Conservation (phyloP, 257 asterid species). For the Plantago ovata region DNA sequence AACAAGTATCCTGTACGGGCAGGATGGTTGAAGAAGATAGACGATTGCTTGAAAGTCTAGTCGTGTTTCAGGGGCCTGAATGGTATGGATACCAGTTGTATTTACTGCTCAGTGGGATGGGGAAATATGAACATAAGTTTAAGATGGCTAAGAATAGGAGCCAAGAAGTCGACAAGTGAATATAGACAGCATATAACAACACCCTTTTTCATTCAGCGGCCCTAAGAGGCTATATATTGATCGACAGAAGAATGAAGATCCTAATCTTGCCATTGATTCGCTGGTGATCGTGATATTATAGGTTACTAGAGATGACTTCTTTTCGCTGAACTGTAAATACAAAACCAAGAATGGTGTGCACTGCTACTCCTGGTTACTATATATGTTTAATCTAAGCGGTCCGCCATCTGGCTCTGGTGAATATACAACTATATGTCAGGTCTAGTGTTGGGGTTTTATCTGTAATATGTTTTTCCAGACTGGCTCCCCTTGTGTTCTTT, state of each 20-base stretch:
- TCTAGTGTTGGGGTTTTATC: constrained; percentile 17
- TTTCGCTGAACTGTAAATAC: constrained; percentile 50
- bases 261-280: constrained; percentile 33
- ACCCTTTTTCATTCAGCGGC: constrained; percentile 33
- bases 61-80: constrained; percentile 24
- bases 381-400: constrained; percentile 9
- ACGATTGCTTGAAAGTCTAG: constrained; percentile 31
- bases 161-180: constrained; percentile 34
- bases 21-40: constrained; percentile 28
- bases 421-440: constrained; percentile 14
- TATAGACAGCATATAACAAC: constrained; percentile 34
- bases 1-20: constrained; percentile 31
- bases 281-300: constrained; percentile 27
- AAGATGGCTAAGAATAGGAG: constrained; percentile 39
- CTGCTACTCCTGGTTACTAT: constrained; percentile 23
- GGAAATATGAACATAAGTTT: constrained; percentile 39
- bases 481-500: constrained; percentile 4
- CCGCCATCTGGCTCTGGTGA: constrained; percentile 23
- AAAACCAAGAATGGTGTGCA: constrained; percentile 34
- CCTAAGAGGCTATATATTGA: constrained; percentile 27
- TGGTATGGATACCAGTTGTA: constrained; percentile 36
- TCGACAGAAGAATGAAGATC: constrained; percentile 26
- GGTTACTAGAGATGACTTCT: constrained; percentile 31
- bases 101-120: constrained; percentile 50
- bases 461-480: constrained; percentile 8